Evolutionary conservation across 1,284 basidiomycete species (phyloP), one percentile per base, ranked within the genome.

Genomic region (Tremellales sp.): DNA sequence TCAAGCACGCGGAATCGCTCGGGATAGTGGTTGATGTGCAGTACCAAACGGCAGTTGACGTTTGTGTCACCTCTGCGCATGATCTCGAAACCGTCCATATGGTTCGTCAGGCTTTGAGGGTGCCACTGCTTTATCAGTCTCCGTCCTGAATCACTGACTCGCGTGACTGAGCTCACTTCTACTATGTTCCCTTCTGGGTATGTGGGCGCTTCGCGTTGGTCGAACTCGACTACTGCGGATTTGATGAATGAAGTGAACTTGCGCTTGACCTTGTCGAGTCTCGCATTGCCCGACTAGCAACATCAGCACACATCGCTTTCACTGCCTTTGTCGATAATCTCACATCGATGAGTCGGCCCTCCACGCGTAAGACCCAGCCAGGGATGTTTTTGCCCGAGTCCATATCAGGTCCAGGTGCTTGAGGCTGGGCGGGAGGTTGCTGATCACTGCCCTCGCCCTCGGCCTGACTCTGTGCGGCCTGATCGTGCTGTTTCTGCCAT

Each of bases 191-290:
- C 53, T 63, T 93, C 90, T 0, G 88, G 83, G 66, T 89, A 93
- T 41, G 90, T 74, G 4, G 80, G 77, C 1, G 87, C 81, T 67
- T 97, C 89, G 25, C 91, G 82, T 33, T 70, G 59, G 62, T 91
- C 87, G 40, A 96, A 76, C 62, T 97, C 93, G 22, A 97, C 80
- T 2, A 91, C 79, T 77, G 91, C 83, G 24, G 84, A 80, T 68
- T 89, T 89, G 57, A 97, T 80, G 59, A 94, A 80, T 1, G 86
- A 85, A 3, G 89, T 89, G 72, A 97, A 91, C 68, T 91, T 93
- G 25, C 84, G 81, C 10, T 80, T 81, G 0, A 72, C 75, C 58
- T 83, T 84, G 73, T 90, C 88, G 55, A 84, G 76, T 48, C 87
- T 78, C 79, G 81, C 64, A 80, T 87, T 43, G 76, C 73, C 73